Evolutionary conservation across 805 yeast genomes (phyloP).

Genomic region (Lipomyces orientalis): DNA sequence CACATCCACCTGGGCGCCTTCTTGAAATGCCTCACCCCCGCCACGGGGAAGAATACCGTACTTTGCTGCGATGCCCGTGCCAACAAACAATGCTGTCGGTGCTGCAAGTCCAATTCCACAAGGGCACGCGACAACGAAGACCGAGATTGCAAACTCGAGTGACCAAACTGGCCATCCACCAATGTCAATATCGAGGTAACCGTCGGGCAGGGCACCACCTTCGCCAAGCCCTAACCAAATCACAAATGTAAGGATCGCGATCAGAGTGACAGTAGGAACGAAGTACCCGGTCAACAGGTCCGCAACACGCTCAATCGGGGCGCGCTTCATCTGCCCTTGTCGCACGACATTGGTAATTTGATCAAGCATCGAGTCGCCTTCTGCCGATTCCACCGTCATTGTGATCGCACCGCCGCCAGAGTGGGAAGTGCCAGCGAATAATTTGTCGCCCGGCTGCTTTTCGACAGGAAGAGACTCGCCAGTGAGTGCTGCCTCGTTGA

Average conservation of each 20-base stretch:
- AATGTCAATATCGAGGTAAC: slow-evolving; percentile 64
- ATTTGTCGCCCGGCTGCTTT: slow-evolving; percentile 64
- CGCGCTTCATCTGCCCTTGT: slow-evolving; percentile 72
- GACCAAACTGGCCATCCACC: slow-evolving; percentile 85
- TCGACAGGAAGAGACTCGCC: slow-evolving; percentile 76
- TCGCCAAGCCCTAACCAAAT: slow-evolving; percentile 69
- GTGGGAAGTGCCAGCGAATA: slow-evolving; percentile 76
- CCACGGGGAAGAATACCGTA: slow-evolving; percentile 77
- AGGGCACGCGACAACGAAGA: slow-evolving; percentile 84
- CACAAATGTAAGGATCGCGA: slow-evolving; percentile 70
- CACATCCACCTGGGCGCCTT: slow-evolving; percentile 66
- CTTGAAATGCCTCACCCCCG: slow-evolving; percentile 83
- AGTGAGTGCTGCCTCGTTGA: slow-evolving; percentile 88
- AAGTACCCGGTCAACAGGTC: slow-evolving; percentile 71
- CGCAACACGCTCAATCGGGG: slow-evolving; percentile 75
- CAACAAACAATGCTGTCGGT: slow-evolving; percentile 81
- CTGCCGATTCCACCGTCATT: slow-evolving; percentile 62
- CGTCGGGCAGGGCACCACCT: slow-evolving; percentile 58
- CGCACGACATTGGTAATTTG: slow-evolving; percentile 73
- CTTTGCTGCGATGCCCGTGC: slow-evolving; percentile 78
- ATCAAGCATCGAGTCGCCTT: slow-evolving; percentile 70
- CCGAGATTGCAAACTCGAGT: slow-evolving; percentile 75
- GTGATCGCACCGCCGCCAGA: slow-evolving; percentile 60
- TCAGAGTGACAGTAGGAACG: slow-evolving; percentile 68
- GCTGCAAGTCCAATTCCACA: slow-evolving; percentile 87